Evolutionary conservation across 352 stramenopile species (phyloP), one percentile per base, ranked within the genome.

Genomic region (Pythium guiyangense): DNA sequence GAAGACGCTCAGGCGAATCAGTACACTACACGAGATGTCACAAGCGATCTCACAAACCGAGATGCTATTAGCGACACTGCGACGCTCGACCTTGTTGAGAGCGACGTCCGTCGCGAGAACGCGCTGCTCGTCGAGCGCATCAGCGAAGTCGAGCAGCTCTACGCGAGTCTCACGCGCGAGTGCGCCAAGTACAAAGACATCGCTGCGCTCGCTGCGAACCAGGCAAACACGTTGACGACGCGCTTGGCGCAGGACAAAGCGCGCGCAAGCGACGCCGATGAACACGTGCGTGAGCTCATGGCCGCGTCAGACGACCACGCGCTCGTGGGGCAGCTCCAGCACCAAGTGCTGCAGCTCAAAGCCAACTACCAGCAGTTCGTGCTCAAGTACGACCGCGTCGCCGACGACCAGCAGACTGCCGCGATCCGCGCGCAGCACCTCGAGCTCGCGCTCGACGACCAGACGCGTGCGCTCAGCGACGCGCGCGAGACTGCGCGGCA

Each of bases 341-440:
- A 92, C 31, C 80, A 97, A 60, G 66, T 98, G 17, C 77, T 94
- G 60, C 74, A 92, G n/a, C 84, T 96, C n/a, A 96, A 90, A 57
- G 44, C 68, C 4, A 86, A 73, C 15, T 94, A 91, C 63, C 84
- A 94, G 59, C 76, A 88, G n/a, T 92, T 90, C n/a, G 37, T 83
- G 0, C 48, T 73, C 31, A 82, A 87, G 34, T 90, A 91, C 55
- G 79, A 94, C 12, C 46, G 74, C 11, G 63, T 77, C 6, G 60
- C 73, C 0, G 72, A 81, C 35, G 59, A 63, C 25, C 71, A 90
- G 35, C 79, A 90, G 52, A 76, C 81, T 35, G 64, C 67, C 8
- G 57, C 69, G 15, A 57, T 91, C n/a, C 65, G 74, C 39, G 67
- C 75, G 22, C 75, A 90, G 59, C 70, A 86, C 26, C 54, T 87